These are phyloP conservation scores for Malassezia furfur DNA, from an alignment of 1,284 basidiomycete species.

Conservation along the genomic window DNA sequence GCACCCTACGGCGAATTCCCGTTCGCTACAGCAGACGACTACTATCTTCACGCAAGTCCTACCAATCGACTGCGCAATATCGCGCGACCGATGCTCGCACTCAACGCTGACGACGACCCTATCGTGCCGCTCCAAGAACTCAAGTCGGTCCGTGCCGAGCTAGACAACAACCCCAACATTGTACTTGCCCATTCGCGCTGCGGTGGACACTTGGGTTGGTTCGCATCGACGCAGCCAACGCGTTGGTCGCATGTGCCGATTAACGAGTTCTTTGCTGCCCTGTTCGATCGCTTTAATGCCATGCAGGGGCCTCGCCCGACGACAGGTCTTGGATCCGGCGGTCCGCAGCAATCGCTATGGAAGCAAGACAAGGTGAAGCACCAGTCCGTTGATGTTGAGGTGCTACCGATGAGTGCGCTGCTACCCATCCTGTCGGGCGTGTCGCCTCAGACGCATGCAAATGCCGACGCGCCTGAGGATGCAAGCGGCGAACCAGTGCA, in stretches of 20 bases:
- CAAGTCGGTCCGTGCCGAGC: slow-evolving; percentile 49
- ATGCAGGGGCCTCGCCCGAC: background rate
- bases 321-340: slow-evolving; percentile 11
- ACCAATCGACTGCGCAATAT: slow-evolving; percentile 31
- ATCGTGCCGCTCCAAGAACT: slow-evolving; percentile 53
- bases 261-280: slow-evolving; percentile 28
- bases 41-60: slow-evolving; percentile 56
- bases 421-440: slow-evolving; percentile 5
- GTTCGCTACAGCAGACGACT: slow-evolving; percentile 59
- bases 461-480: background rate
- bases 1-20: slow-evolving; percentile 34
- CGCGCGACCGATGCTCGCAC: slow-evolving; percentile 56
- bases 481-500: slow-evolving; percentile 17
- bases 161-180: slow-evolving; percentile 58
- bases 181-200: slow-evolving; percentile 64
- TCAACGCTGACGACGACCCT: slow-evolving; percentile 87
- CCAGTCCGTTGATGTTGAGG: slow-evolving; percentile 18
- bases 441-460: background rate
- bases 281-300: slow-evolving; percentile 22
- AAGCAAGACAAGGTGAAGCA: background rate
- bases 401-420: slow-evolving; percentile 24
- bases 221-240: slow-evolving; percentile 52
- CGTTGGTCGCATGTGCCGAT: slow-evolving; percentile 40
- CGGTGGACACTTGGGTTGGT: slow-evolving; percentile 95
- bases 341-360: slow-evolving; percentile 19